Conservation (phyloP, 176 grass and related monocot genomes). For the Bromus sterilis region DNA sequence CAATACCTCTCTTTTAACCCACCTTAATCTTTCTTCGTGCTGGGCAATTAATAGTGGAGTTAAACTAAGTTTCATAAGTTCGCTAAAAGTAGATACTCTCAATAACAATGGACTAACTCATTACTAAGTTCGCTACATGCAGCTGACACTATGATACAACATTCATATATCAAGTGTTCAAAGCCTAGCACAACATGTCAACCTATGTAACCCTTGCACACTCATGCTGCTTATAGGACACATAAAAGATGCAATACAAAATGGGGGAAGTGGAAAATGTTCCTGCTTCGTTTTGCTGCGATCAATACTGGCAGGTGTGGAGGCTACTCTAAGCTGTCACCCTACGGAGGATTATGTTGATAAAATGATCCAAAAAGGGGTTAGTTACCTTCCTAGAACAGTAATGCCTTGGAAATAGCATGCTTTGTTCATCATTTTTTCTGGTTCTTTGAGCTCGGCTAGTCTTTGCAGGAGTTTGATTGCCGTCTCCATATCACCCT, state of each 20-base stretch:
- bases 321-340: not conserved
- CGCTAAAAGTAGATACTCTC: not conserved
- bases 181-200: not conserved
- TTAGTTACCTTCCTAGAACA: slow-evolving; percentile 57
- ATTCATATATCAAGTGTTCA: not conserved
- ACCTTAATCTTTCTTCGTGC: not conserved
- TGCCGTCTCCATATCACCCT: slow-evolving; percentile 61
- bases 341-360: not conserved
- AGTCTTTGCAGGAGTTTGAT: slow-evolving; percentile 69
- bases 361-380: not conserved
- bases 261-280: not conserved
- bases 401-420: slow-evolving; percentile 58
- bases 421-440: slow-evolving; percentile 40
- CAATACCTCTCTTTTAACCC: not conserved
- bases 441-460: slow-evolving; percentile 72
- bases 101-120: not conserved
- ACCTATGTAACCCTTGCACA: not conserved
- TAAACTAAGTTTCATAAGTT: not conserved
- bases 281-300: not conserved
- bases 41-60: not conserved
- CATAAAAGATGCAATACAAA: not conserved
- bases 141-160: not conserved
- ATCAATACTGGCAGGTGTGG: not conserved
- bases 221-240: not conserved
- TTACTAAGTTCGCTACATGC: not conserved